Percentiles rank a stretch among this genome's conserved stretches.
Evolutionary conservation across 352 stramenopile species (phyloP).

Genomic region (Globisporangium echinulatum): DNA sequence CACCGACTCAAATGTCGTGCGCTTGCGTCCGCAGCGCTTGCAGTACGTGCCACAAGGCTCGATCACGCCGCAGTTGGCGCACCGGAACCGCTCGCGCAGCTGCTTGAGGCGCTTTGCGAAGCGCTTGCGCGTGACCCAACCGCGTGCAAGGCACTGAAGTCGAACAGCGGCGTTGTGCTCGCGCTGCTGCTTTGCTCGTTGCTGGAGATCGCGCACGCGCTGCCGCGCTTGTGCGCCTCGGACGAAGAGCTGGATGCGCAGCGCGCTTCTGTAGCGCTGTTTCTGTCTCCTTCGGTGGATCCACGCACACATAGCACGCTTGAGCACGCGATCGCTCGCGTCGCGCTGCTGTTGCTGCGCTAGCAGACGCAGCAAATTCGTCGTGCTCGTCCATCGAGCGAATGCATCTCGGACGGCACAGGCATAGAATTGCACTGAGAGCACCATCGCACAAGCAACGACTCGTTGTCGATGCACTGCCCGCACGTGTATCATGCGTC

Average conservation of each 20-base stretch:
- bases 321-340: slow-evolving; percentile 4
- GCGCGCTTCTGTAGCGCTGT: not conserved
- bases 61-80: slow-evolving; percentile 47
- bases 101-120: slow-evolving; percentile 19
- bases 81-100: slow-evolving; percentile 44
- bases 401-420: not conserved
- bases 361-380: not conserved
- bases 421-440: too few species aligned
- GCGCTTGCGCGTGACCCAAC: slow-evolving; percentile 14
- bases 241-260: slow-evolving; percentile 14
- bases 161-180: slow-evolving; percentile 10
- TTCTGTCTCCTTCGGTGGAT: not conserved
- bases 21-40: slow-evolving; percentile 53
- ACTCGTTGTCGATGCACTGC: not conserved
- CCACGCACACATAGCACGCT: slow-evolving; percentile 10
- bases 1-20: slow-evolving; percentile 23
- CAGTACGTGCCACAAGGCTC: slow-evolving; percentile 56
- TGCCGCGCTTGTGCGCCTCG: slow-evolving; percentile 2
- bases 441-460: not conserved
- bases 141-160: slow-evolving; percentile 26
- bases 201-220: not conserved
- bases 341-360: not conserved
- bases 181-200: not conserved
- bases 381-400: not conserved
- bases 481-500: too few species aligned